Evolutionary conservation across 2,329 filamentous ascomycete genomes (phyloP).

Genomic region (Aspergillus brunneoviolaceus): DNA sequence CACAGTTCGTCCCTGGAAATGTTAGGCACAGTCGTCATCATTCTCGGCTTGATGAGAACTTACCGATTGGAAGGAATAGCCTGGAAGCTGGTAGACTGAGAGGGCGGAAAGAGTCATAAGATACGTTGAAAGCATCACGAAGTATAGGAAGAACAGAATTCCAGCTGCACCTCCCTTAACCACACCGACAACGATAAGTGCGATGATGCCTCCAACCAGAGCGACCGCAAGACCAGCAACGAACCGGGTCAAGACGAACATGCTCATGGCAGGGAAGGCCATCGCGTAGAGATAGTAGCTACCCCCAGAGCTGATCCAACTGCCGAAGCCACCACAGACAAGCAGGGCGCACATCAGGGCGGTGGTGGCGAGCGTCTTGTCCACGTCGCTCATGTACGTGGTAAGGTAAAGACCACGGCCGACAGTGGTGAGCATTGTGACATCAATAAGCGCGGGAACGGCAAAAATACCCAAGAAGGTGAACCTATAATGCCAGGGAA

Average conservation of each 20-base stretch:
- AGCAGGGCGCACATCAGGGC: constrained; percentile 59
- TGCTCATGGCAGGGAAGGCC: constrained; percentile 55
- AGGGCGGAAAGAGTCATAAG: constrained; percentile 52
- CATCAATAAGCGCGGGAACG: constrained; percentile 61
- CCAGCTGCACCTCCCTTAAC: constrained; percentile 47
- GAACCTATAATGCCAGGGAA: constrained; percentile 51
- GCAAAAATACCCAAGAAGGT: constrained; percentile 63
- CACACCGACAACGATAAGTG: constrained; percentile 51
- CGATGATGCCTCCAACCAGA: constrained; percentile 53
- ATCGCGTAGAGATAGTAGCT: constrained; percentile 60
- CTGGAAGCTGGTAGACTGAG: constrained; percentile 50
- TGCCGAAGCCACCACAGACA: constrained; percentile 60
- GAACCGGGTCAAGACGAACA: constrained; percentile 53
- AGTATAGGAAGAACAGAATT: constrained; percentile 59
- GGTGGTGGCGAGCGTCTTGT: constrained; percentile 53
- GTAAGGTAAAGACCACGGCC: constrained; percentile 62
- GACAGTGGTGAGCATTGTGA: constrained; percentile 57
- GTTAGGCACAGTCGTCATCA: not conserved
- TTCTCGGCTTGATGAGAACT: not conserved
- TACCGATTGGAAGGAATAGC: constrained; percentile 52
- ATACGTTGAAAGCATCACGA: constrained; percentile 58
- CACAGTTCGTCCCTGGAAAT: constrained; percentile 47
- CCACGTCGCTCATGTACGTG: constrained; percentile 50
- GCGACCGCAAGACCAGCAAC: constrained; percentile 51
- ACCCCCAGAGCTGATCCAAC: constrained; percentile 62